These are phyloP conservation scores for Cercophora scortea DNA, from an alignment of 495 filamentous ascomycete species.

Conservation along the genomic window DNA sequence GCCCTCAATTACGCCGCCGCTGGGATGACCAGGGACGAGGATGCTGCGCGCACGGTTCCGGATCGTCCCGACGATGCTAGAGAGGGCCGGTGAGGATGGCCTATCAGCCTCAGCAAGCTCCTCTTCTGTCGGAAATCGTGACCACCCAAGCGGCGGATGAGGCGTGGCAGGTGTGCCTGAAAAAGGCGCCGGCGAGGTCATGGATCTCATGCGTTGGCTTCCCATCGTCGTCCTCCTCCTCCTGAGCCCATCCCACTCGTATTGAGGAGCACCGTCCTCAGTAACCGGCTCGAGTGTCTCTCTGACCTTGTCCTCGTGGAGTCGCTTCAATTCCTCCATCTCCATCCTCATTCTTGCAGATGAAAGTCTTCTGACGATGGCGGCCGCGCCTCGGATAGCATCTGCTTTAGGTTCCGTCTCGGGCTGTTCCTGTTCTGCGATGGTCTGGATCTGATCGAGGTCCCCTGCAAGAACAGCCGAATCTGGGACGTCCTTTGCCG, in stretches of 20 bases:
- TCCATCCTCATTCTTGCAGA: constrained; percentile 69
- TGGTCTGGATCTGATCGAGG: constrained; percentile 87
- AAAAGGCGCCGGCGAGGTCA: constrained; percentile 26
- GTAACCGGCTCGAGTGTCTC: constrained; percentile 66
- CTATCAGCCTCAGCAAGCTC: constrained; percentile 47
- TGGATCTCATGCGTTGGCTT: constrained; percentile 30
- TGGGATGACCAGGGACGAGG: constrained; percentile 35
- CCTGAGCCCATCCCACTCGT: constrained; percentile 91
- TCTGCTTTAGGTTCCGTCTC: constrained; percentile 95
- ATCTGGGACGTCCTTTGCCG: constrained; percentile 93
- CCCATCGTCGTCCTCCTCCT: constrained; percentile 67
- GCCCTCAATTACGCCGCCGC: constrained; percentile 20
- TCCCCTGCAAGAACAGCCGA: constrained; percentile 88
- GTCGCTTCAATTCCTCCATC: constrained; percentile 67
- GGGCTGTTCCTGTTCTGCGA: constrained; percentile 88
- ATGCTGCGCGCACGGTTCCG: constrained; percentile 47
- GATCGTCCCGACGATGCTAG: constrained; percentile 53
- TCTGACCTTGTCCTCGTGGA: constrained; percentile 66
- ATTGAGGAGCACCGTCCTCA: constrained; percentile 51
- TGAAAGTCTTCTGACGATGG: constrained; percentile 81
- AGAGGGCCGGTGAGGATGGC: constrained; percentile 40
- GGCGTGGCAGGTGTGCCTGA: constrained; percentile 39
- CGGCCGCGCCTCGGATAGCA: constrained; percentile 85
- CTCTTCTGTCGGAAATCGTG: constrained; percentile 65
- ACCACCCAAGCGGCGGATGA: constrained; percentile 84